Percentiles rank a stretch among this genome's conserved stretches.
phyloP scores from a whole-genome alignment of 2,329 filamentous ascomycete genomes.

The Clathrospora elynae region DNA sequence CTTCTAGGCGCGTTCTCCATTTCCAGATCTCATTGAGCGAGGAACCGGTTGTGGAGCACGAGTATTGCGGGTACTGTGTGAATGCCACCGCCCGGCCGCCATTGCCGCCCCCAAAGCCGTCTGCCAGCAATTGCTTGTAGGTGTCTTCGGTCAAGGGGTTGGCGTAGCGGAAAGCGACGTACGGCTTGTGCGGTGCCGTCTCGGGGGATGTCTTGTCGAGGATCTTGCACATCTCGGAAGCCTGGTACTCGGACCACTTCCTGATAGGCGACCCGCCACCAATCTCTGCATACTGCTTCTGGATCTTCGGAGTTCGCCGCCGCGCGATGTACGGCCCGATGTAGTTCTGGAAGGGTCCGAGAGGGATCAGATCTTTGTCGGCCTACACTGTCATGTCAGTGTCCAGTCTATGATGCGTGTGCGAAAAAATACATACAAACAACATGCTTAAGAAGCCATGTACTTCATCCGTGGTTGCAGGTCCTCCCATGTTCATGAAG shows the following conservation, averaged over 20 bases:
- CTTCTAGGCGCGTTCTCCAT: slow-evolving; percentile 87
- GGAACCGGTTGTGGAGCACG: slow-evolving; percentile 94
- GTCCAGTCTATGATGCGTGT: slow-evolving; percentile 1
- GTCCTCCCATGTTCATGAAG: slow-evolving; percentile 98
- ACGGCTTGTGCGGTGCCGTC: slow-evolving; percentile 95
- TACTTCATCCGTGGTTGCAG: slow-evolving; percentile 85
- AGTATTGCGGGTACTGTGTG: slow-evolving; percentile 98
- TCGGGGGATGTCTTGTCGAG: slow-evolving; percentile 89
- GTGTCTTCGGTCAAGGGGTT: slow-evolving; percentile 92
- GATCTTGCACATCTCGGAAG: slow-evolving; percentile 94
- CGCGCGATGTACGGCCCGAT: slow-evolving; percentile 85
- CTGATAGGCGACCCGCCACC: slow-evolving; percentile 97
- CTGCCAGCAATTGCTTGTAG: slow-evolving; percentile 79
- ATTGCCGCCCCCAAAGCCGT: slow-evolving; percentile 87
- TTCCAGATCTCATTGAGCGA: slow-evolving; percentile 98
- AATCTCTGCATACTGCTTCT: slow-evolving; percentile 93
- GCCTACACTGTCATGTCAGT: slow-evolving; percentile 63
- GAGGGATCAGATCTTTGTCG: slow-evolving; percentile 92
- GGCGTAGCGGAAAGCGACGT: slow-evolving; percentile 96
- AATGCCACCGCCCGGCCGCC: slow-evolving; percentile 96
- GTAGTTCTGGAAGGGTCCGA: slow-evolving; percentile 88
- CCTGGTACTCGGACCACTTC: slow-evolving; percentile 97
- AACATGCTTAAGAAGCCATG: slow-evolving; percentile 86
- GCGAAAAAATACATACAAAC: slow-evolving; percentile 68
- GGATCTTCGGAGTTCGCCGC: slow-evolving; percentile 91